Evolutionary conservation across 192 early-diverging fungal genomes (phyloP), one percentile per base, ranked within the genome.

Genomic region (Coemansia sp.): DNA sequence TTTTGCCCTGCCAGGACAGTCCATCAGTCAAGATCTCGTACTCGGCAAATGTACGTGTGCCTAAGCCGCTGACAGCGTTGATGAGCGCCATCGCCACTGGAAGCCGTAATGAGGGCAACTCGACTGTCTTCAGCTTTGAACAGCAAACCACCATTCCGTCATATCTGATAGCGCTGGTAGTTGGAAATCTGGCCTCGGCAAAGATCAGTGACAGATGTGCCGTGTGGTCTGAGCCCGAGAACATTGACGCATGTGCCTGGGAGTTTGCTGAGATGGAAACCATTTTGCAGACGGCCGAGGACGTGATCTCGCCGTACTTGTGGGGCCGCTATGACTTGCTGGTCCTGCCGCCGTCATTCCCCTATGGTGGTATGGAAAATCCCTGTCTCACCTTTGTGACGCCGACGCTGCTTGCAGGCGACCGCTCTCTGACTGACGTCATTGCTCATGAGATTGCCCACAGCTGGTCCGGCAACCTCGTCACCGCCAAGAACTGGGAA

Each of bases 361-460:
- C 91, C n/a, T 94, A 90, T 61, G 90, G 90, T 48, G 91, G 93
- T 55, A 96, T 96, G 92, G 92, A 98, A 85, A 99, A 99, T 78
- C 97, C 97, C 16, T 96, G 94, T 73, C 74, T 96, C 64, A 98
- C 97, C 0, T 99, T 97, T 89, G 95, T 97, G 20, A 99, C 97
- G 24, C 97, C 97, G 23, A 94, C 94, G 18, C 84, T 99, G 27
- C 80, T 99, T 49, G 95, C 96, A 39, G 94, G 95, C 56, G 97
- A 99, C 76, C 87, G 89, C 47, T 91, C 90, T 37, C 83, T 96
- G 54, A 94, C 95, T 1, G 94, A 97, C 71, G 95, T 98, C 24
- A 88, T 98, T 57, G 92, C 92, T 3, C 96, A 98, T 78, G 96
- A 98, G 64, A 91, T 94, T 72, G 79, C 91, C 56, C 94, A 96